Percentiles rank a stretch among this genome's conserved stretches.
Evolutionary conservation across 2,329 filamentous ascomycete genomes (phyloP).

Genomic region (Bipolaris bicolor): DNA sequence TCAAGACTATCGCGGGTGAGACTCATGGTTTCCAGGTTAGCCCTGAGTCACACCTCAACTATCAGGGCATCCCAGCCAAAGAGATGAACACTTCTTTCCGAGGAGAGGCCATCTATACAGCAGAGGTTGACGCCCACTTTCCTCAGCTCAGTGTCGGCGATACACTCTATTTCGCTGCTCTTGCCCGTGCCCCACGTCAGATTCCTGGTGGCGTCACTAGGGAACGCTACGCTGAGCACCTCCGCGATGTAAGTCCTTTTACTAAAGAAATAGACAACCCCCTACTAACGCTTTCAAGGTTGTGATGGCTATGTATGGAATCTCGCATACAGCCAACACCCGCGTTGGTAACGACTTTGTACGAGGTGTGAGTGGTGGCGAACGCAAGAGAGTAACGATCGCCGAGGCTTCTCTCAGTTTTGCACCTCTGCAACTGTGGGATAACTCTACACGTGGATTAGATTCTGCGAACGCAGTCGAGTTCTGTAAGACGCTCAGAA

Average conservation of each 20-base stretch:
- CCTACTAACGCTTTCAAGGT: slow-evolving; percentile 48
- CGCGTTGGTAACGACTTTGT: slow-evolving; percentile 73
- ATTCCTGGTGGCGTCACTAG: slow-evolving; percentile 64
- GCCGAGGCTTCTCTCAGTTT: slow-evolving; percentile 52
- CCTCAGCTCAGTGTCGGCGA: slow-evolving; percentile 76
- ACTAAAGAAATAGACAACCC: neutral
- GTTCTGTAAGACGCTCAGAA: slow-evolving; percentile 63
- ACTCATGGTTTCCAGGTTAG: slow-evolving; percentile 78
- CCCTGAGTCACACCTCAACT: slow-evolving; percentile 75
- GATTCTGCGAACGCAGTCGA: slow-evolving; percentile 74
- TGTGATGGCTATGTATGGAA: slow-evolving; percentile 76
- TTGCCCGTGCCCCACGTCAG: slow-evolving; percentile 61
- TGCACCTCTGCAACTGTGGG: slow-evolving; percentile 69
- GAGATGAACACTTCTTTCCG: slow-evolving; percentile 78
- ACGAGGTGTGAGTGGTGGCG: slow-evolving; percentile 73
- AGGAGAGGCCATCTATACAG: slow-evolving; percentile 84
- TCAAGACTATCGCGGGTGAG: slow-evolving; percentile 83
- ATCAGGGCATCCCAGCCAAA: slow-evolving; percentile 72
- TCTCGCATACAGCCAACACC: slow-evolving; percentile 73
- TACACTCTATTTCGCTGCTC: slow-evolving; percentile 76
- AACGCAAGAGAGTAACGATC: slow-evolving; percentile 52
- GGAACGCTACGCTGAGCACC: slow-evolving; percentile 63
- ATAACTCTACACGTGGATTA: slow-evolving; percentile 72
- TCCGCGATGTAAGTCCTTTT: slow-evolving; percentile 57
- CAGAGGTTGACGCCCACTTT: slow-evolving; percentile 81